These are phyloP conservation scores for Inga leiocalycina DNA, from an alignment of 306 rosid species.

Conservation along the genomic window DNA sequence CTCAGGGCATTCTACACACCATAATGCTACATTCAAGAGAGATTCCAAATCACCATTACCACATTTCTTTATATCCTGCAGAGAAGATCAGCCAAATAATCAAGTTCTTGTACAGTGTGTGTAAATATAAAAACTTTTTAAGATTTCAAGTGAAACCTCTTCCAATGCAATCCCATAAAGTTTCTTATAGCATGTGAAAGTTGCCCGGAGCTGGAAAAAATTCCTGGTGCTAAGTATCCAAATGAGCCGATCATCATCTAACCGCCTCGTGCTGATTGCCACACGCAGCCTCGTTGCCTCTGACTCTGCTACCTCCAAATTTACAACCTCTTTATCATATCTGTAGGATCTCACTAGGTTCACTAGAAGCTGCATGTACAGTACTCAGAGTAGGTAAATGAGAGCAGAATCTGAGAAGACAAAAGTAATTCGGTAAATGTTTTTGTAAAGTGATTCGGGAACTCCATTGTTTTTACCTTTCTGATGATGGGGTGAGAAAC, in stretches of 20 bases:
- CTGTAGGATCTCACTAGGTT: conserved; percentile 84
- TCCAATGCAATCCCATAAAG: conserved; percentile 62
- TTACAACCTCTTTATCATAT: conserved; percentile 68
- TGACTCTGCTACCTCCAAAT: conserved; percentile 45
- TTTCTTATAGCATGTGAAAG: conserved; percentile 67
- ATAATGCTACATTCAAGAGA: conserved; percentile 49
- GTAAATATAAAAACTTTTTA: neutral
- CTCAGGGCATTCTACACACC: conserved; percentile 77
- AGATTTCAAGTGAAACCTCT: conserved; percentile 52
- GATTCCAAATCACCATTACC: conserved; percentile 63
- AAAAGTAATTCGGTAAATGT: neutral
- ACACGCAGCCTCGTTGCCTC: conserved; percentile 73
- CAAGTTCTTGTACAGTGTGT: neutral
- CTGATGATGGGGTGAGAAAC: conserved; percentile 62
- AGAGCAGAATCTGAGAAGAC: neutral
- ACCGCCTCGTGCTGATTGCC: conserved; percentile 59
- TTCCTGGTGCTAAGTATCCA: conserved; percentile 87
- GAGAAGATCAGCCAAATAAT: conserved; percentile 33
- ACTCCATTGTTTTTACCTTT: conserved; percentile 56
- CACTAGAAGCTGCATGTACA: conserved; percentile 62
- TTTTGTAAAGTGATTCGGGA: conserved; percentile 19
- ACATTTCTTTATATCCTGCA: conserved; percentile 61
- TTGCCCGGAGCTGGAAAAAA: conserved; percentile 77
- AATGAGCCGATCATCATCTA: conserved; percentile 61
- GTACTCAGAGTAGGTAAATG: conserved; percentile 24